Evolutionary conservation across 441 rosid genomes (phyloP), one percentile per base, ranked within the genome.

Genomic region (Codiaeum variegatum): DNA sequence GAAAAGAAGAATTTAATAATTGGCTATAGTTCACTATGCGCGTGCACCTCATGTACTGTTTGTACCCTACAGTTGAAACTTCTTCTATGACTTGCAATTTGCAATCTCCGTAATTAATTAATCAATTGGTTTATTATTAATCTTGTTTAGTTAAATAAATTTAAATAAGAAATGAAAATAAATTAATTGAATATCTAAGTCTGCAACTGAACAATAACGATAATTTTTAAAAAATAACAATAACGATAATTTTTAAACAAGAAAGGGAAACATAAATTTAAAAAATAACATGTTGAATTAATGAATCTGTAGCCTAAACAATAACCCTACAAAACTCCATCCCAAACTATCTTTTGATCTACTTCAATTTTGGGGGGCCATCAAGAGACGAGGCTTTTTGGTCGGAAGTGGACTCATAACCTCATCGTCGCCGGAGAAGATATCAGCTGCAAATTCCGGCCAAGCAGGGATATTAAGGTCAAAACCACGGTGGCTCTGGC

Each of bases 401-500:
- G 80, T 72, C 47, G 96, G 96, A 65, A 69, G 85, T 1, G 97
- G 98, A 75, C 96, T 90, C 87, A 87, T 86, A 21, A 87, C 98
- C 67, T 93, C 98, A 34, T 91, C 96, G 2, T 93, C 95, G 31
- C 88, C 91, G 47, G 88, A 81, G 26, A 81, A 7, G 78, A 85
- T 80, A 64, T 74, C 73, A 0, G 82, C 71, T 0, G 80, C 73
- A 29, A 85, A 82, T 16, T 88, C 94, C 12, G 92, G 94, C 62
- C 88, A 74, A 38, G 83, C 87, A 0, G 88, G 83, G 21, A 90
- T 59, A 72, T 87, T 87, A 5, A 90, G 87, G 80, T 90, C 96
- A 72, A 86, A 82, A 31, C 73, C 80, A 51, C 88, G 88, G 73
- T 77, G 80, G 78, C 83, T 77, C 69, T 68, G 78, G 78, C 80